Conservation (phyloP, 2,329 filamentous ascomycete genomes). For the Pseudogymnoascus sp. region DNA sequence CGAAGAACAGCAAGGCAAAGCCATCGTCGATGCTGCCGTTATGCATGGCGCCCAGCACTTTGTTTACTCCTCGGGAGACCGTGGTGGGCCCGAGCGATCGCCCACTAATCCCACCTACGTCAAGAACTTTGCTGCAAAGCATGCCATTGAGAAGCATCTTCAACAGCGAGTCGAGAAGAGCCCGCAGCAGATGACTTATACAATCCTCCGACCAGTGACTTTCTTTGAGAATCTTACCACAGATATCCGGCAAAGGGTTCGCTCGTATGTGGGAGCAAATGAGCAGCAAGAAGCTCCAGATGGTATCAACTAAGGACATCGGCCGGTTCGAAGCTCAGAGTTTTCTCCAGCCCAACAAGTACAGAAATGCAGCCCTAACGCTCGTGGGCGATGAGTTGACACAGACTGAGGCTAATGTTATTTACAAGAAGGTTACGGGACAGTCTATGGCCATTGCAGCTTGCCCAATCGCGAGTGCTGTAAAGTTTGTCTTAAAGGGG, state of each 20-base stretch:
- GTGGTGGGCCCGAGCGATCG: conserved; percentile 41
- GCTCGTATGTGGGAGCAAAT: conserved; percentile 2
- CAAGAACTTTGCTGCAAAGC: conserved; percentile 53
- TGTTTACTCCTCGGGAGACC: conserved; percentile 54
- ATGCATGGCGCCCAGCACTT: conserved; percentile 48
- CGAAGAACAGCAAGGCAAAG: conserved; percentile 48
- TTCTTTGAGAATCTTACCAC: conserved; percentile 41
- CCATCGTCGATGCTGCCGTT: conserved; percentile 46
- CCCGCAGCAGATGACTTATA: conserved; percentile 38
- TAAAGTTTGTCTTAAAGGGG: conserved; percentile 15
- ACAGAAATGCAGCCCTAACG: conserved; percentile 30
- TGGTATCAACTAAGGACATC: conserved; percentile 35
- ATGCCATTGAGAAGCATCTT: conserved; percentile 52
- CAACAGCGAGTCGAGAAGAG: conserved; percentile 33
- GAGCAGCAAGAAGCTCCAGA: conserved; percentile 29
- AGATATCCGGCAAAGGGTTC: conserved; percentile 7
- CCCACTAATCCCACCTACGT: conserved; percentile 44
- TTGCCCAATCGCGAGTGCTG: conserved; percentile 14
- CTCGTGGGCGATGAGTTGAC: conserved; percentile 37
- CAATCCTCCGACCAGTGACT: conserved; percentile 44
- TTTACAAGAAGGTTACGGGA: conserved; percentile 21
- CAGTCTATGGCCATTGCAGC: conserved; percentile 17
- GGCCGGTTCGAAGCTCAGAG: conserved; percentile 36
- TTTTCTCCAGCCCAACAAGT: conserved; percentile 30
- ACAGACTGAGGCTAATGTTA: conserved; percentile 19